Conservation (phyloP, 2,329 filamentous ascomycete species). For the Lecanicillium sp. region DNA sequence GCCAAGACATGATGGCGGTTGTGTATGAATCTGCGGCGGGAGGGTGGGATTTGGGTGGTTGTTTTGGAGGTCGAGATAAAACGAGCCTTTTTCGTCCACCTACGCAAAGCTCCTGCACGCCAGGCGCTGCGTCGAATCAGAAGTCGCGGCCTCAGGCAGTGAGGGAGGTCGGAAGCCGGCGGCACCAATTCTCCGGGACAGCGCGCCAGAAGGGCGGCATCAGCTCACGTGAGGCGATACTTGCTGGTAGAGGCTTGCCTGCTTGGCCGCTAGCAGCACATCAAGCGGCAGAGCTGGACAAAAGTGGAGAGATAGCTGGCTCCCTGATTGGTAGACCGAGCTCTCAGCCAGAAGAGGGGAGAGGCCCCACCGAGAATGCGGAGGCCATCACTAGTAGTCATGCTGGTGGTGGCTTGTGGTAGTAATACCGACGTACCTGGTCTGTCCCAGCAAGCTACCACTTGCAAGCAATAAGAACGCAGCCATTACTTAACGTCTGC, state of each 20-base stretch:
- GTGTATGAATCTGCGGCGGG: constrained; percentile 31
- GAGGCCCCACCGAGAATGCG: constrained; percentile 13
- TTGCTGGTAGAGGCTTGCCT: too few relatives aligned
- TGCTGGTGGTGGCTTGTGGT: not conserved
- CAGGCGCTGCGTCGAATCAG: constrained; percentile 10
- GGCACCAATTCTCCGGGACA: constrained; percentile 5
- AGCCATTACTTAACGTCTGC: constrained; percentile 10
- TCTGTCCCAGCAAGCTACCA: constrained; percentile 1
- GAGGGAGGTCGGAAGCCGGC: constrained; percentile 8
- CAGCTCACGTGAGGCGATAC: constrained; percentile 9
- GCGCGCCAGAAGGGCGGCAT: not conserved
- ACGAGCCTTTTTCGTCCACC: constrained; percentile 15
- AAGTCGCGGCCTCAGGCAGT: constrained; percentile 11
- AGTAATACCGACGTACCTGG: constrained; percentile 8
- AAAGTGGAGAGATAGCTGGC: too few relatives aligned
- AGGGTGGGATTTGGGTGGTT: constrained; percentile 29
- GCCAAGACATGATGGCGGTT: constrained; percentile 63
- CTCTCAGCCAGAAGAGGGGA: constrained; percentile 1
- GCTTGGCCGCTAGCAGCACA: too few relatives aligned
- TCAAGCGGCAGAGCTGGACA: too few relatives aligned
- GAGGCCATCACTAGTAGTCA: constrained; percentile 3
- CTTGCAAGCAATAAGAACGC: constrained; percentile 9
- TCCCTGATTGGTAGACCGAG: constrained; percentile 2
- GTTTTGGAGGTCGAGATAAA: constrained; percentile 14
- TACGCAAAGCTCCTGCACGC: constrained; percentile 11